Percentiles rank a stretch among this genome's conserved stretches.
Evolutionary conservation across 345 rosid species (phyloP).

Genomic region (Gossypium mustelinum): DNA sequence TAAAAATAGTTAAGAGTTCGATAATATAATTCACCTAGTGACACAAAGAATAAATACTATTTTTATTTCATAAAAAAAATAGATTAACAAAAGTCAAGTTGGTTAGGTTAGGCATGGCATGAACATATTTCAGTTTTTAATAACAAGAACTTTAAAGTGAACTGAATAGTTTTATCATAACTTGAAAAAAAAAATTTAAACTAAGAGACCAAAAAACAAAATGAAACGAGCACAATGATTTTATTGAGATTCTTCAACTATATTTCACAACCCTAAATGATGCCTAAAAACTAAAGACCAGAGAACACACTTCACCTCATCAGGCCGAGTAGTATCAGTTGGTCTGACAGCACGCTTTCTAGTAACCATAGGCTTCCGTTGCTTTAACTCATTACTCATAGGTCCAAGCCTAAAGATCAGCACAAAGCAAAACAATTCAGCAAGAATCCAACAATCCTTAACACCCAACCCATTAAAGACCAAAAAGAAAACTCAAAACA

Average conservation of each 20-base stretch:
- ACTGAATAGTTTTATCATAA: neutral
- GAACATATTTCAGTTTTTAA: neutral
- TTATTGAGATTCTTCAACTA: neutral
- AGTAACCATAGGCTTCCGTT: slow-evolving; percentile 41
- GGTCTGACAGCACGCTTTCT: slow-evolving; percentile 50
- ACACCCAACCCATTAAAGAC: neutral
- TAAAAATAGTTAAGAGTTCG: neutral
- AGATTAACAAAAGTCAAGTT: neutral
- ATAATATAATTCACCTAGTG: neutral
- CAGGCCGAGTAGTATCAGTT: slow-evolving; percentile 54
- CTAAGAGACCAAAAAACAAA: neutral
- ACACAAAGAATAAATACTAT: neutral
- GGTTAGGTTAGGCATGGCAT: neutral
- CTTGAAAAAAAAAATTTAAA: neutral
- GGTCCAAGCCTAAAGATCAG: slow-evolving; percentile 73
- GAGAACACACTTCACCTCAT: slow-evolving; percentile 46
- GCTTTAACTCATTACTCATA: slow-evolving; percentile 69
- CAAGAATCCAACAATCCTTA: neutral
- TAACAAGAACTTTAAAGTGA: neutral
- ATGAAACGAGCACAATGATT: neutral
- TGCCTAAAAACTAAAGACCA: neutral
- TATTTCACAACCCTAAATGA: neutral
- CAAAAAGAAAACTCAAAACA: neutral
- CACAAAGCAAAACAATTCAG: neutral
- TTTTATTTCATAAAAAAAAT: neutral